Percentiles rank a stretch among this genome's conserved stretches.
Evolutionary conservation across 305 asterid genomes (phyloP).

Genomic region (Fraxinus paxiana): DNA sequence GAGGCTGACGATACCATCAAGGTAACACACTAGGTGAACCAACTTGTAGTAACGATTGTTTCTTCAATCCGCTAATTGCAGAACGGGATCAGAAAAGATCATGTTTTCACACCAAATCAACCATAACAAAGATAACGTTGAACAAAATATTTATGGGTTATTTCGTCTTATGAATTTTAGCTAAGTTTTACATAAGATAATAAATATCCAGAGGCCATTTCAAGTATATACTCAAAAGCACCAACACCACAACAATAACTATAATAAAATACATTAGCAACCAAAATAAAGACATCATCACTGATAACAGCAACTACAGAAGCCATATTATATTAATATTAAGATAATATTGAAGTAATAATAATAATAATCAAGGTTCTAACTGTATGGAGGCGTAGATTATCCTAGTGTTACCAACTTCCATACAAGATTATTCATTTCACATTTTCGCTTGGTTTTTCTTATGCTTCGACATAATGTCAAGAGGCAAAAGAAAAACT

Average conservation of each 20-base stretch:
- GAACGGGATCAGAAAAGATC: background rate
- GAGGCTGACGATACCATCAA: background rate
- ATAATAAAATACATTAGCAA: background rate
- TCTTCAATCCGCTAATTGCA: background rate
- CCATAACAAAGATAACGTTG: background rate
- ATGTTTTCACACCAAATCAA: background rate
- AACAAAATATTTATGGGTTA: background rate
- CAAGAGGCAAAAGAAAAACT: conserved; percentile 14
- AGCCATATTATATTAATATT: background rate
- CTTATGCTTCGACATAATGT: background rate
- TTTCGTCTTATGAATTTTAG: background rate
- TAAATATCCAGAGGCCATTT: background rate
- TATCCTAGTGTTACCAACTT: background rate
- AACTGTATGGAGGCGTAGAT: background rate
- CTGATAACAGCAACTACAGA: background rate
- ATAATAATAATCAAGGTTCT: background rate
- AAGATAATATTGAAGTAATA: background rate
- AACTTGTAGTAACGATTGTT: background rate
- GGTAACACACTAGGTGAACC: background rate
- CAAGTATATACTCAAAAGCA: background rate
- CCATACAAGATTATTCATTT: background rate
- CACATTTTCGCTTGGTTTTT: conserved; percentile 1
- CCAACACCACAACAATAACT: background rate
- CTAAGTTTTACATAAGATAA: background rate
- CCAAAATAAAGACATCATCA: background rate